These are phyloP conservation scores for Liriodendron chinense DNA, from an alignment of 164 flowering plant genomes.

Conservation along the genomic window DNA sequence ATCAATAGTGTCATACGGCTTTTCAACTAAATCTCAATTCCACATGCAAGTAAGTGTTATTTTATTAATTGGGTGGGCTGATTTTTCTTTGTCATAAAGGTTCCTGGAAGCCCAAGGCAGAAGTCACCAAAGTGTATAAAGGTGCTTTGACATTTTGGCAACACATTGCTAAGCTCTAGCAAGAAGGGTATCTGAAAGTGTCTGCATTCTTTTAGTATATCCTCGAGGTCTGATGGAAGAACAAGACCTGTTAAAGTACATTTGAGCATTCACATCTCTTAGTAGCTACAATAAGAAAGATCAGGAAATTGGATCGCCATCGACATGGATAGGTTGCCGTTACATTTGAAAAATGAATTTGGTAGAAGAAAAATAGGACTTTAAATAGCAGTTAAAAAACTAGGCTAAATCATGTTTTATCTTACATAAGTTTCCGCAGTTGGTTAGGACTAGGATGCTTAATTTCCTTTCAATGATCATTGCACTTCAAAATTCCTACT, in stretches of 20 bases:
- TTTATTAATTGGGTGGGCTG: constrained; percentile 16
- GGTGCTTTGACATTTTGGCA: constrained; percentile 50
- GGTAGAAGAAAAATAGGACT: no score
- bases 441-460: no score
- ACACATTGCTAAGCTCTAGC: constrained; percentile 42
- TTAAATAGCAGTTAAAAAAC: no score
- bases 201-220: constrained; percentile 33
- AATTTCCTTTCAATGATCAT: no score
- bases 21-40: background rate
- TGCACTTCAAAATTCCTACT: no score
- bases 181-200: constrained; percentile 39
- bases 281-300: background rate
- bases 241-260: constrained; percentile 14
- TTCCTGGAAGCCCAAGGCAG: constrained; percentile 16
- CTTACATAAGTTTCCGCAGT: no score
- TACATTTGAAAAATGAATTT: background rate
- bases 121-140: constrained; percentile 22
- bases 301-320: background rate
- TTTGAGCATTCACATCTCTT: background rate
- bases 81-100: constrained; percentile 14
- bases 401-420: no score
- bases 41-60: constrained; percentile 15
- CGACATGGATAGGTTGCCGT: background rate
- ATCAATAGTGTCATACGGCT: background rate
- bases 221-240: constrained; percentile 28